phyloP scores from a whole-genome alignment of 1,284 basidiomycete genomes.

The Porphyrellus sp. region DNA sequence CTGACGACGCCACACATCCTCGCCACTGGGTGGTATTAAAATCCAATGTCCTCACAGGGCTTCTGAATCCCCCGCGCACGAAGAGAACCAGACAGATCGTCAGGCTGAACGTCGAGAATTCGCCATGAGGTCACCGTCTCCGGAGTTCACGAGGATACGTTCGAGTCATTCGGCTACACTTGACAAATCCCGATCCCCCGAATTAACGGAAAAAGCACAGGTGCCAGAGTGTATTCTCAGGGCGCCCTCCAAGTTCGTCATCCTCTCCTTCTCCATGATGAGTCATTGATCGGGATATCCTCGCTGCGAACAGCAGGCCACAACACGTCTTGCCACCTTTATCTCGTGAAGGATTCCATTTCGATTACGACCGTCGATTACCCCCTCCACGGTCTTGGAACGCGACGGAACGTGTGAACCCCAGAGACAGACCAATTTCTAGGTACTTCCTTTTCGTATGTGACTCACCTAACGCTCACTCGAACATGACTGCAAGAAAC shows the following conservation, averaged over 20 bases:
- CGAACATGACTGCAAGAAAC: conserved; percentile 21
- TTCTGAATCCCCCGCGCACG: conserved; percentile 29
- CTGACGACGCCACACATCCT: conserved; percentile 36
- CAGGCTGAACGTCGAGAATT: conserved; percentile 12
- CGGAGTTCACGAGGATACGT: conserved; percentile 21
- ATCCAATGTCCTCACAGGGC: conserved; percentile 27
- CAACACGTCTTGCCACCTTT: conserved; percentile 36
- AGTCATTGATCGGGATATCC: conserved; percentile 30
- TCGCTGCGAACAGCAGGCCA: conserved; percentile 32
- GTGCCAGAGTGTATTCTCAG: conserved; percentile 24
- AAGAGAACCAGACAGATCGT: conserved; percentile 23
- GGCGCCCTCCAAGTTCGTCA: conserved; percentile 28
- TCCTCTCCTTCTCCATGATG: conserved; percentile 10
- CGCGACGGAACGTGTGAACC: conserved; percentile 19
- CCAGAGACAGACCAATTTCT: conserved; percentile 27
- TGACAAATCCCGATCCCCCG: conserved; percentile 22
- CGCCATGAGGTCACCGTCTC: conserved; percentile 20
- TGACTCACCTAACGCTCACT: conserved; percentile 18
- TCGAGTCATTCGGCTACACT: conserved; percentile 20
- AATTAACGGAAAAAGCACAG: conserved; percentile 20
- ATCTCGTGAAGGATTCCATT: conserved; percentile 33
- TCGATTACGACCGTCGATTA: conserved; percentile 37
- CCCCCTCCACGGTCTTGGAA: conserved; percentile 35
- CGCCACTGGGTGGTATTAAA: conserved; percentile 21
- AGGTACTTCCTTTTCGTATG: conserved; percentile 23